These are phyloP conservation scores for Prunus campanulata DNA, from an alignment of 306 rosid genomes.

Conservation along the genomic window DNA sequence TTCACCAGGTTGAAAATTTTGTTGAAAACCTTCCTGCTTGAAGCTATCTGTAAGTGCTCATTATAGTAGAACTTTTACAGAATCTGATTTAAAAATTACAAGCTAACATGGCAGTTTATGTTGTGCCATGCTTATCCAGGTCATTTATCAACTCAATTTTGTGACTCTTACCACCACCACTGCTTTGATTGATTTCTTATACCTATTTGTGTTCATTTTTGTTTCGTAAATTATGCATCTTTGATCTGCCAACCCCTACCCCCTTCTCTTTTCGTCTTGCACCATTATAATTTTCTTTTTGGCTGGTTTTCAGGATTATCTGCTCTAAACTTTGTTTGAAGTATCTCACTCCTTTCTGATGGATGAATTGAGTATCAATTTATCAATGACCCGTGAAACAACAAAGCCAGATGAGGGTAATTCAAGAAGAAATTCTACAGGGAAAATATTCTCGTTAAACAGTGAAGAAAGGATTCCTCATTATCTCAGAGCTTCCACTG, in stretches of 20 bases:
- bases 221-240: not conserved
- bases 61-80: not conserved
- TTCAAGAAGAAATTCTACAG: slow-evolving; percentile 51
- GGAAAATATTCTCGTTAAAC: slow-evolving; percentile 36
- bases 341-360: slow-evolving; percentile 29
- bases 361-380: slow-evolving; percentile 51
- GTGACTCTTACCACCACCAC: not conserved
- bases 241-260: not conserved
- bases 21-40: slow-evolving; percentile 1
- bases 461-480: slow-evolving; percentile 42
- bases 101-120: not conserved
- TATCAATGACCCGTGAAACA: slow-evolving; percentile 25
- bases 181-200: not conserved
- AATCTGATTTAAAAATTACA: not conserved
- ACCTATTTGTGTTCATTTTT: not conserved
- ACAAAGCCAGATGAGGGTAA: slow-evolving; percentile 26
- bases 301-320: slow-evolving; percentile 48
- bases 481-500: slow-evolving; percentile 79
- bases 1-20: not conserved
- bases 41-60: slow-evolving; percentile 1
- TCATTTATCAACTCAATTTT: not conserved
- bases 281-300: slow-evolving; percentile 5
- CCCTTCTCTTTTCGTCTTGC: slow-evolving; percentile 1
- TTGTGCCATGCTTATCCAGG: not conserved
- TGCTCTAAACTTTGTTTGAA: slow-evolving; percentile 12